Base-by-base conservation (phyloP, 768 basidiomycete species). In the Mrakia gelida region DNA sequence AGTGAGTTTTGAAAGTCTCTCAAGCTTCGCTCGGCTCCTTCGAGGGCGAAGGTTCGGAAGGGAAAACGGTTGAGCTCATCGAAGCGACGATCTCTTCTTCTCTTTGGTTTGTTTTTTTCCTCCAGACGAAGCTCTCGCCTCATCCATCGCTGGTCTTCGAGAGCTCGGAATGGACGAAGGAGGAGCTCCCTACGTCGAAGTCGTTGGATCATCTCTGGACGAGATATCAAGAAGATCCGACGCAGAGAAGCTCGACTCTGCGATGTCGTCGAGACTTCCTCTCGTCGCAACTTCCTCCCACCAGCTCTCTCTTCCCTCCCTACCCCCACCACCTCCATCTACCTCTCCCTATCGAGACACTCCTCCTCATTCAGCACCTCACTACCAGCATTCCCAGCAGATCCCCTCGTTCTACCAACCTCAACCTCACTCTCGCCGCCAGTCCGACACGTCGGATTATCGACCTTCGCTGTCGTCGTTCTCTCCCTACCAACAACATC, bases 91-190 rank as follows among this genome's bases (percentile, higher is more conserved):
- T 38, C 38, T 15, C 41, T 23, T 41, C 16, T 21, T 41, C 6
- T 43, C 11, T 13, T 38, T 70, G 1, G 3, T 38, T 38, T 13
- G 7, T 26, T 68, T 9, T 38, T 38, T 38, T 38, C 38, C 38
- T 34, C 30, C 28, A 63, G 62, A 28, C 62, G 62, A 63, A 16
- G 63, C 13, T 38, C 63, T 32, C 34, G 15, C n/a, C 3, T 21
- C 63, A 8, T 38, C 63, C 21, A 38, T 21, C 63, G 30, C 8
- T 21, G 63, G 34, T 23, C 34, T 70, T 23, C 32, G 67, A n/a
- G 67, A 41, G 7, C 67, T 70, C 18, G 67, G 67, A 3, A 34
- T 34, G 34, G 67, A 70, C 38, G 67, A 70, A n/a, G 67, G 67
- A 45, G 67, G 67, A 41, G 41, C 67, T 0, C 67, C 67, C 11